phyloP scores from a whole-genome alignment of 495 filamentous ascomycete genomes.

The Melanomma pulvis-pyrius region DNA sequence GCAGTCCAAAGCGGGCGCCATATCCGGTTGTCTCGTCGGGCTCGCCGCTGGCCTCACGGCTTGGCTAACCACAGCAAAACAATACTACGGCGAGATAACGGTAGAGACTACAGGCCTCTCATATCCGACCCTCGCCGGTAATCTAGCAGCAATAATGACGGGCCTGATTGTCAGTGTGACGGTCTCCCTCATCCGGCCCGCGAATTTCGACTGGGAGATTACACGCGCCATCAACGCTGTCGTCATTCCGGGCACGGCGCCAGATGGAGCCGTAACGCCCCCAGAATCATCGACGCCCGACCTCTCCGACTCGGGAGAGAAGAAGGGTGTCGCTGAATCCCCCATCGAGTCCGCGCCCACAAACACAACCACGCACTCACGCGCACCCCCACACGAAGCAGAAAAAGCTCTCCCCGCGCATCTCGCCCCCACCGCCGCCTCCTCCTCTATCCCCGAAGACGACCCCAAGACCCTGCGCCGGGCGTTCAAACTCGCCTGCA shows the following conservation, averaged over 20 bases:
- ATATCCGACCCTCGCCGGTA: conserved; percentile 45
- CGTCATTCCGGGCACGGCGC: conserved; percentile 21
- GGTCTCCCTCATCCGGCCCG: conserved; percentile 41
- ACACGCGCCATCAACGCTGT: conserved; percentile 34
- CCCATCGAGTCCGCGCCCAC: neutral
- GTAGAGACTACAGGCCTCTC: conserved; percentile 34
- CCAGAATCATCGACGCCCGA: neutral
- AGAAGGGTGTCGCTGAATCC: neutral
- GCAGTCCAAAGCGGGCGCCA: conserved; percentile 32
- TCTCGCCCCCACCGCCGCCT: neutral
- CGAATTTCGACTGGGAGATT: conserved; percentile 43
- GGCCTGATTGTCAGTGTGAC: conserved; percentile 40
- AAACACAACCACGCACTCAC: neutral
- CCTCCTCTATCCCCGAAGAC: conserved; percentile 30
- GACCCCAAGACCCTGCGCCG: conserved; percentile 26
- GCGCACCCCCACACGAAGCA: neutral
- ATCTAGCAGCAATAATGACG: conserved; percentile 42
- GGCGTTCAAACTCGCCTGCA: conserved; percentile 37
- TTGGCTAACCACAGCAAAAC: conserved; percentile 29
- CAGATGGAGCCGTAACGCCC: neutral
- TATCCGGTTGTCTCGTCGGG: conserved; percentile 33
- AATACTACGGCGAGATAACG: conserved; percentile 34
- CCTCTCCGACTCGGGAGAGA: conserved; percentile 3
- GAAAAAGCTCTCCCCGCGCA: neutral
- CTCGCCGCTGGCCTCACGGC: conserved; percentile 37